phyloP scores from a whole-genome alignment of 129 eudicot species.

The Oenanthe sinensis region DNA sequence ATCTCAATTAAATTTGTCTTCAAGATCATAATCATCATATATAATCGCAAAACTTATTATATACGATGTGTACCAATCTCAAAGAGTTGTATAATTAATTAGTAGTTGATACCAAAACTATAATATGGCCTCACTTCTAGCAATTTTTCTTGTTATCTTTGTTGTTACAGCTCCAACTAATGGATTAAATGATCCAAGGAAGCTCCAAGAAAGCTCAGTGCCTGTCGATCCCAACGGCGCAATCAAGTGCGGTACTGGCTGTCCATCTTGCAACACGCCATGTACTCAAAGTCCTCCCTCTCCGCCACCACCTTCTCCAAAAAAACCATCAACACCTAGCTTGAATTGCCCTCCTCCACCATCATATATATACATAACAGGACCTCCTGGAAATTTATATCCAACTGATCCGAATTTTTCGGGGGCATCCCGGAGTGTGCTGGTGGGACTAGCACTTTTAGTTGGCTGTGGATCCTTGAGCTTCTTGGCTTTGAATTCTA shows the following conservation, averaged over 20 bases:
- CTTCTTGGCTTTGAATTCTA: conserved; percentile 28
- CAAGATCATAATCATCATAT: not conserved
- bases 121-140: conserved; percentile 10
- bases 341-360: conserved; percentile 73
- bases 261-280: conserved; percentile 54
- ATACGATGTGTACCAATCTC: not conserved
- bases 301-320: conserved; percentile 44
- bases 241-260: conserved; percentile 59
- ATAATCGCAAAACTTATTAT: not conserved
- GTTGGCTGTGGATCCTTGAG: conserved; percentile 31
- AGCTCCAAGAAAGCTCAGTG: conserved; percentile 31
- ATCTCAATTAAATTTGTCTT: not conserved
- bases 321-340: conserved; percentile 28
- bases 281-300: conserved; percentile 54
- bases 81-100: not conserved
- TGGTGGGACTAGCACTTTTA: conserved; percentile 29
- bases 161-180: conserved; percentile 16
- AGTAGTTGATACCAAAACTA: not conserved
- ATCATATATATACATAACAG: conserved; percentile 42
- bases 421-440: conserved; percentile 23
- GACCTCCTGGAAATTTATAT: conserved; percentile 76
- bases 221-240: conserved; percentile 33
- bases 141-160: conserved; percentile 18
- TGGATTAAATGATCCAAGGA: conserved; percentile 25
- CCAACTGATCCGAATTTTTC: conserved; percentile 37